phyloP scores from a whole-genome alignment of 805 yeast species.

The Candida maris region DNA sequence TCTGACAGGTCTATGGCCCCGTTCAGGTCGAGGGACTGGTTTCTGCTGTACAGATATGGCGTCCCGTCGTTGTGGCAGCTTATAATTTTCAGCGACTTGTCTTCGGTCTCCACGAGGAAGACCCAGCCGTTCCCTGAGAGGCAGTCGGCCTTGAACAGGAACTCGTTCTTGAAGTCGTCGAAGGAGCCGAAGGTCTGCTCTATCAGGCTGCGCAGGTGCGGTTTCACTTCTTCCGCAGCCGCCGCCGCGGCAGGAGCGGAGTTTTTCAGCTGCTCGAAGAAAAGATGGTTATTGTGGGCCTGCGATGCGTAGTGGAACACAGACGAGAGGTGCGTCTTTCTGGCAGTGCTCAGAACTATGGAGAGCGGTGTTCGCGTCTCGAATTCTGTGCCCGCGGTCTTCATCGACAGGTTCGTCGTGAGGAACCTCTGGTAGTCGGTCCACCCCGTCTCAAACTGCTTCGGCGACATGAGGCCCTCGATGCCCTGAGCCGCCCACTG shows the following conservation, averaged over 20 bases:
- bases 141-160: constrained; percentile 49
- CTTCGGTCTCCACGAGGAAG: constrained; percentile 62
- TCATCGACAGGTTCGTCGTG: constrained; percentile 55
- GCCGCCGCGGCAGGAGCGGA: constrained; percentile 11
- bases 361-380: constrained; percentile 77
- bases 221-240: constrained; percentile 16
- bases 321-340: constrained; percentile 60
- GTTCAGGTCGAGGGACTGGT: constrained; percentile 73
- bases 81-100: constrained; percentile 52
- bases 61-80: constrained; percentile 72
- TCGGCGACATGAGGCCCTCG: constrained; percentile 57
- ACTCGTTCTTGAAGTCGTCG: constrained; percentile 48
- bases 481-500: constrained; percentile 47
- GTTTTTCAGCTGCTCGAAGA: constrained; percentile 57
- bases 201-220: constrained; percentile 31
- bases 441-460: constrained; percentile 78
- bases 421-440: constrained; percentile 67
- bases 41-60: constrained; percentile 65
- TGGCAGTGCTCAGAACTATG: constrained; percentile 62
- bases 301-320: constrained; percentile 88
- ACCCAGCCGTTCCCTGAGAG: constrained; percentile 73
- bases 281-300: constrained; percentile 88
- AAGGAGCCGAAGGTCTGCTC: constrained; percentile 39
- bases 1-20: constrained; percentile 61
- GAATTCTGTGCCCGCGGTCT: constrained; percentile 74